Base-by-base conservation (phyloP, 345 rosid genomes). In the Linum trigynum region DNA sequence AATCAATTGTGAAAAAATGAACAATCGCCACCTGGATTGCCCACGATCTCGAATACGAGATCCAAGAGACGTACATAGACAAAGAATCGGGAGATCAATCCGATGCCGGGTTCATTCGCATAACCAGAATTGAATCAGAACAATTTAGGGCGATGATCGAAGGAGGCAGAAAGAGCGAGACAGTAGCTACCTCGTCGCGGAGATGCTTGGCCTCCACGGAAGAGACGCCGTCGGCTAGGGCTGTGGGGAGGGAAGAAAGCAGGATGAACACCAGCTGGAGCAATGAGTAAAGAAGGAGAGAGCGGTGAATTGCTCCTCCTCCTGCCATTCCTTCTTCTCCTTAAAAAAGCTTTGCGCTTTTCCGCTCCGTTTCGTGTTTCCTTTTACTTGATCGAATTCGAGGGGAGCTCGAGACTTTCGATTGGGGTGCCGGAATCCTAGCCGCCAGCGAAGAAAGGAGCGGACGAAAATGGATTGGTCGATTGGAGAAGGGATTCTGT, bases 181-280 rank as follows among this genome's bases (percentile, higher is more conserved):
- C n/a, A 6, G n/a, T 55, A 39, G 8, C 16, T 69, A 92, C 98
- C 98, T 89, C 98, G 69, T 92, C 96, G 23, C 98, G 82, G 64
- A 92, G 95, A 57, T 67, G 85, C 68, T 72, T 86, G 76, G 96
- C 95, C 83, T 92, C 96, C 50, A 71, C 77, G 51, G 80, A 70
- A 63, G 86, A 83, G 79, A 92, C 95, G 68, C 84, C 84, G 60
- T 85, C 89, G 3, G 91, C 91, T 11, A 74, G 38, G 66, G 77
- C 74, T 71, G 41, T 67, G 66, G 15, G 67, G n/a, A 75, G 3
- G 66, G 74, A 65, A 15, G 32, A 23, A 23, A 23, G 32, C 32
- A 48, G 53, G 9, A 48, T 9, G 53, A 48, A 12, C 53, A 48
- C 14, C 7, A 48, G 14, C 1, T 6, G 53, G 14, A 48, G 15